Base-by-base conservation (phyloP, 805 yeast species). In the Alloascoidea africana region DNA sequence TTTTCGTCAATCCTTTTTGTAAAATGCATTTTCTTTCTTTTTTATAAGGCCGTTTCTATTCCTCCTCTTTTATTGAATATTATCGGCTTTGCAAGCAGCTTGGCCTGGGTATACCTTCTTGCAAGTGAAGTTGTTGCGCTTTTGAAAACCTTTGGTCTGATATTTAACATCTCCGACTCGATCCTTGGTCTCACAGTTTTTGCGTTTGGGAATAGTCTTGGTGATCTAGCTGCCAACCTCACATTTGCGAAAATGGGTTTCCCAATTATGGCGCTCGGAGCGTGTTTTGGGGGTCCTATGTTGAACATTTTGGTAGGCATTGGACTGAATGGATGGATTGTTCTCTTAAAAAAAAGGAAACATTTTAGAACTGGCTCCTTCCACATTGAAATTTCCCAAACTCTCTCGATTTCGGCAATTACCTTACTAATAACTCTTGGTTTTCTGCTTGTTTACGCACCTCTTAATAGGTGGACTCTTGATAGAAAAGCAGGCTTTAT, bases 251-350 rank as follows among this genome's bases (percentile, higher is more conserved):
- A 62, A 40, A 69, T 83, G 66, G 95, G 94, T 0, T 76, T 73
- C 58, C 83, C 94, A 0, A 66, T 80, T 35, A 81, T 89, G 81
- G 96, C 96, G 0, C 62, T 91, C n/a, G 82, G 91, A 18, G 96
- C 96, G 0, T 87, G 97, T 50, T 80, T 87, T 53, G 97, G 96
- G 0, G 85, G 96, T 1, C 97, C 97, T 0, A 57, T 89, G 40
- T 54, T 91, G 33, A 79, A 86, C 38, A 60, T 80, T 33, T 59
- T 91, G 6, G 63, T 87, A 32, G 94, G 96, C 0, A 59, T 89
- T 42, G 96, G 96, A 0, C 49, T 78, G 3, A 79, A 82, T 46
- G 86, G 89, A 0, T 42, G 83, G 23, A 41, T 75, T 1, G 56
- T 68, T 4, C 56, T 63, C 33, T 41, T 50, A 2, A 16, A 45